Evolutionary conservation across 805 yeast species (phyloP), one percentile per base, ranked within the genome.

Genomic region (Schwanniomyces vanrijiae): DNA sequence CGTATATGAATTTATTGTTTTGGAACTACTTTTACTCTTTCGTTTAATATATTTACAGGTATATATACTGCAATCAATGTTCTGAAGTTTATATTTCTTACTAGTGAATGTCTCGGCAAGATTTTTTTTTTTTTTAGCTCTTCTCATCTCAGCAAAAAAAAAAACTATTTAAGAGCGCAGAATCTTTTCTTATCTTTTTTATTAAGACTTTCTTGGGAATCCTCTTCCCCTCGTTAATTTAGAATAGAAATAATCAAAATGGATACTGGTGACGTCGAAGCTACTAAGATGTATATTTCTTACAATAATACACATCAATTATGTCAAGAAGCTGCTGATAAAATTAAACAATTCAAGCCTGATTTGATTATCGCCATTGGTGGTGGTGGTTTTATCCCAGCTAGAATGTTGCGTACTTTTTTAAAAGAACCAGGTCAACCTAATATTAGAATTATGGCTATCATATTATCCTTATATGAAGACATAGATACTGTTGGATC

Each of bases 321-420:
- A 55, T 83, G 88, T 66, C 87, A 83, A 60, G 78, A 75, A 51
- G 63, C 76, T 13, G 84, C 90, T 13, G 81, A 76, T 46, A 79
- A 76, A 53, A 79, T 87, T 64, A 83, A 82, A 65, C 68, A 71
- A 22, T 85, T 89, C 74, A 82, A 88, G 58, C 96, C 96, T 34
- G 96, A 91, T 66, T 77, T 89, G 49, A 88, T 91, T 69, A 88
- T 92, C 52, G 97, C 98, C 56, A 90, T 92, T 60, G 99, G 96
- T 61, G 96, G 96, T 58, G 96, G 99, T 64, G 99, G 98, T 1
- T 89, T 92, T 68, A 94, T 92, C 48, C 99, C 98, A 22, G 97
- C 99, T 7, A 83, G 99, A 66, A 94, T 94, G 70, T 78, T 92
- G 65, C 83, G 99, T 67, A 84, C 98, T 1, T 94, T 92, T 69